Evolutionary conservation across 495 filamentous ascomycete species (phyloP).

Genomic region (Collariella sp.): DNA sequence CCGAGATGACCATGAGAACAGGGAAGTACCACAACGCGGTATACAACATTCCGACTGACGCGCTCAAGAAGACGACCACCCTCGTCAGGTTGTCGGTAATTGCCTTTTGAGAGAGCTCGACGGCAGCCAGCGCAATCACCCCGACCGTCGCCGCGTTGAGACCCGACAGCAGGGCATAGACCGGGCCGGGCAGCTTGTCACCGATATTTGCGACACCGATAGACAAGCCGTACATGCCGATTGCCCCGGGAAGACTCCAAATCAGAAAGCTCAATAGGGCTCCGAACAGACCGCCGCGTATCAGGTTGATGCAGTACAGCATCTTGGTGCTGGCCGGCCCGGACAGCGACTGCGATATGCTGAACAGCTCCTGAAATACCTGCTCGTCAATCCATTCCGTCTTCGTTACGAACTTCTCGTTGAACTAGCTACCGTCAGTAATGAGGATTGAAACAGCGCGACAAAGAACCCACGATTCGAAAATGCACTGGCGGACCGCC

Average conservation of each 20-base stretch:
- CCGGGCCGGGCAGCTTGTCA: slow-evolving; percentile 52
- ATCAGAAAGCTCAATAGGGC: slow-evolving; percentile 58
- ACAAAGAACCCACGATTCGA: slow-evolving; percentile 42
- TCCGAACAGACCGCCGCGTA: slow-evolving; percentile 54
- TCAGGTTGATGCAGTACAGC: slow-evolving; percentile 61
- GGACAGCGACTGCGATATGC: slow-evolving; percentile 64
- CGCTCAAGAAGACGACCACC: slow-evolving; percentile 61
- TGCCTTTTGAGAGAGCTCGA: slow-evolving; percentile 63
- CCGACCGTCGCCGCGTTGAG: slow-evolving; percentile 74
- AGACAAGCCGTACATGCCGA: slow-evolving; percentile 67
- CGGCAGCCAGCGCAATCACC: slow-evolving; percentile 68
- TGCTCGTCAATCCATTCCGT: slow-evolving; percentile 69
- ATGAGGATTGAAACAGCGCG: not conserved
- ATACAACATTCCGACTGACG: slow-evolving; percentile 61
- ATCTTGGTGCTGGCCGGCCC: slow-evolving; percentile 77
- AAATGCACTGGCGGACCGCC: slow-evolving; percentile 67
- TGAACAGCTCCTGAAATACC: slow-evolving; percentile 76
- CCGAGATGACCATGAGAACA: slow-evolving; percentile 52
- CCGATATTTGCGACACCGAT: slow-evolving; percentile 57
- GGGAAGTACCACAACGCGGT: slow-evolving; percentile 82
- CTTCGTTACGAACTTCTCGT: slow-evolving; percentile 58
- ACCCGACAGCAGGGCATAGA: slow-evolving; percentile 69
- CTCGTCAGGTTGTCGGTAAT: slow-evolving; percentile 66
- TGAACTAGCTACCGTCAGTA: slow-evolving; percentile 32
- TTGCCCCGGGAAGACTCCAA: slow-evolving; percentile 69